Evolutionary conservation across 352 stramenopile genomes (phyloP).

Genomic region (Pythium plurisporium): DNA sequence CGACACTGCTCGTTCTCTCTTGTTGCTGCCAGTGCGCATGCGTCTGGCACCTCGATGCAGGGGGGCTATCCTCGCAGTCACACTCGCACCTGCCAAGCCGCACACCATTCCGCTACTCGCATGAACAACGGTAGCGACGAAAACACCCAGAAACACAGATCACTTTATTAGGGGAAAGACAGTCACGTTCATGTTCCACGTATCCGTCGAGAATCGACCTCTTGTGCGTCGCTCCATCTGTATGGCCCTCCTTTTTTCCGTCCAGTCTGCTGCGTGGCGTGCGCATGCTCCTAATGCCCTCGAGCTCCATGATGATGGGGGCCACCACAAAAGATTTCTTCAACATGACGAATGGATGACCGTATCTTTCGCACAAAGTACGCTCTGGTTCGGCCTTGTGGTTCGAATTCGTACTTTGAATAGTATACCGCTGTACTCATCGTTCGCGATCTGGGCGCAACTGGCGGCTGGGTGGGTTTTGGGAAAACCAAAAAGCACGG

Average conservation of each 20-base stretch:
- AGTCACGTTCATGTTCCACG: constrained; percentile 13
- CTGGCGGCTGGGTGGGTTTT: constrained; percentile 10
- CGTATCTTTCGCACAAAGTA: not conserved
- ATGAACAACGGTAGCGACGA: not conserved
- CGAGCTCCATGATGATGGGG: too few relatives aligned
- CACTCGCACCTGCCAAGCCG: too few relatives aligned
- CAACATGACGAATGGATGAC: constrained; percentile 4
- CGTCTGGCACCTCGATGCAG: not conserved
- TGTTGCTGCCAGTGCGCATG: not conserved
- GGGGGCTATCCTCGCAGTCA: too few relatives aligned
- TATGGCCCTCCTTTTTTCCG: too few relatives aligned
- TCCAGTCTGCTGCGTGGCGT: too few relatives aligned
- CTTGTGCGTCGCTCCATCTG: too few relatives aligned
- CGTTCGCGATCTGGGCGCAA: constrained; percentile 15
- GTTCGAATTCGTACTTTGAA: constrained; percentile 3
- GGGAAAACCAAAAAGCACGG: not conserved
- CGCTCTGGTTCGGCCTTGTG: too few relatives aligned
- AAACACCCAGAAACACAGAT: constrained; percentile 14
- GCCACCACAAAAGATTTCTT: not conserved
- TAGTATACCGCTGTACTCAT: too few relatives aligned
- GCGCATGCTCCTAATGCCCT: too few relatives aligned
- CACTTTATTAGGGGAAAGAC: constrained; percentile 8
- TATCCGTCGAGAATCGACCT: too few relatives aligned
- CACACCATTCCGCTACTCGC: too few relatives aligned
- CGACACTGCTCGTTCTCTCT: not conserved